Evolutionary conservation across 2,329 filamentous ascomycete genomes (phyloP).

Genomic region (Diaporthe sp.): DNA sequence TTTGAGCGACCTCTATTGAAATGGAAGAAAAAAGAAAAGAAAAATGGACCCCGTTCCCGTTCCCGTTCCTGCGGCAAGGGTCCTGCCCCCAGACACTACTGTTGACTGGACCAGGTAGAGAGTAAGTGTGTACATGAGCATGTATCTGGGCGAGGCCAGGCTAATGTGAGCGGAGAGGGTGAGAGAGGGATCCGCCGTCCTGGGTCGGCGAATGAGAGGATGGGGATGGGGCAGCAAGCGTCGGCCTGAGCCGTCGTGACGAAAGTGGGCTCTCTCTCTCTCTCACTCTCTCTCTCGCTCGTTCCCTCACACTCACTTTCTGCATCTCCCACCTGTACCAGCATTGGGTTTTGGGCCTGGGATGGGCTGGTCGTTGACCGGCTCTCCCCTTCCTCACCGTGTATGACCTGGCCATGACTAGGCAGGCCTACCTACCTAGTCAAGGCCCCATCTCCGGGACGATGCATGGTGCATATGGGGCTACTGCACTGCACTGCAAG

Average conservation of each 20-base stretch:
- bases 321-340: neutral
- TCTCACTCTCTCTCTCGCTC: too few species aligned
- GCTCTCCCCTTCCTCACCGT: neutral
- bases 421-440: slow-evolving; percentile 4
- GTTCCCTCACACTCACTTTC: neutral
- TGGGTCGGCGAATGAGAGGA: slow-evolving; percentile 32
- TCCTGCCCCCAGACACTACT: slow-evolving; percentile 15
- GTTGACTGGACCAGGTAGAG: neutral
- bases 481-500: slow-evolving; percentile 30
- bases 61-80: slow-evolving; percentile 19
- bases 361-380: neutral
- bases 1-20: neutral
- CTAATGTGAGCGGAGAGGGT: slow-evolving; percentile 3
- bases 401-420: neutral
- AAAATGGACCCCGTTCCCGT: neutral
- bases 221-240: slow-evolving; percentile 7
- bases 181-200: slow-evolving; percentile 32
- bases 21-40: neutral
- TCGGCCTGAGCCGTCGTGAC: slow-evolving; percentile 28
- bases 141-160: neutral
- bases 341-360: neutral
- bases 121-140: neutral
- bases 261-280: neutral
- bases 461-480: slow-evolving; percentile 16
- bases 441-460: slow-evolving; percentile 23